Evolutionary conservation across 2,329 filamentous ascomycete species (phyloP).

Genomic region (Huntiella omanensis): DNA sequence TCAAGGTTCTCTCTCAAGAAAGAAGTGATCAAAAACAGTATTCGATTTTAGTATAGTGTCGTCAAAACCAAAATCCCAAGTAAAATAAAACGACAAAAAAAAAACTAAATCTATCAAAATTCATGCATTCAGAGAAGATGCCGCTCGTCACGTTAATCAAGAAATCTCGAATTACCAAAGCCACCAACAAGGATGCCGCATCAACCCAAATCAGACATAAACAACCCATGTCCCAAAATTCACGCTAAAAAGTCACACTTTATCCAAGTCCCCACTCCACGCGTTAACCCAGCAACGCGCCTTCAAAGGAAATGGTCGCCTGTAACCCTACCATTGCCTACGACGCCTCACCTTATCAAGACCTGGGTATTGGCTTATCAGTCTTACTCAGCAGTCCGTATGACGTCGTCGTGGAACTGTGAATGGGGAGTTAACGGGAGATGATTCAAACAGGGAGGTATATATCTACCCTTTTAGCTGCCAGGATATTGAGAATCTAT

Average conservation of each 20-base stretch:
- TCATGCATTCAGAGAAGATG: no score
- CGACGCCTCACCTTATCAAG: neutral
- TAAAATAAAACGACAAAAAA: neutral
- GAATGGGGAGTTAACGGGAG: neutral
- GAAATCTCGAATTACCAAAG: neutral
- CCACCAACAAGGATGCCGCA: neutral
- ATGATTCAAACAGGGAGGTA: neutral
- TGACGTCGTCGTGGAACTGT: constrained; percentile 5
- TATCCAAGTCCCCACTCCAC: neutral
- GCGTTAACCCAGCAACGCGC: constrained; percentile 8
- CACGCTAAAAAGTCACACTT: constrained; percentile 1
- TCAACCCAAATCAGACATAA: neutral
- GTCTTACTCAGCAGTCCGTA: constrained; percentile 8
- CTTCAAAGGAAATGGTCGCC: neutral
- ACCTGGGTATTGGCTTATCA: neutral
- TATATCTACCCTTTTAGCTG: no score
- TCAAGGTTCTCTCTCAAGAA: no score
- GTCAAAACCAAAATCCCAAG: neutral
- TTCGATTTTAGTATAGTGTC: no score
- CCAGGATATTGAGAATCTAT: no score
- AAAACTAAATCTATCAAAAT: neutral
- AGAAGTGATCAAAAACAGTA: no score
- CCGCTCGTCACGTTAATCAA: neutral
- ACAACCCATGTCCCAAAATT: neutral
- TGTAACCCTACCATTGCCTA: no score